phyloP scores from a whole-genome alignment of 495 filamentous ascomycete genomes.

The Cetradonia linearis region DNA sequence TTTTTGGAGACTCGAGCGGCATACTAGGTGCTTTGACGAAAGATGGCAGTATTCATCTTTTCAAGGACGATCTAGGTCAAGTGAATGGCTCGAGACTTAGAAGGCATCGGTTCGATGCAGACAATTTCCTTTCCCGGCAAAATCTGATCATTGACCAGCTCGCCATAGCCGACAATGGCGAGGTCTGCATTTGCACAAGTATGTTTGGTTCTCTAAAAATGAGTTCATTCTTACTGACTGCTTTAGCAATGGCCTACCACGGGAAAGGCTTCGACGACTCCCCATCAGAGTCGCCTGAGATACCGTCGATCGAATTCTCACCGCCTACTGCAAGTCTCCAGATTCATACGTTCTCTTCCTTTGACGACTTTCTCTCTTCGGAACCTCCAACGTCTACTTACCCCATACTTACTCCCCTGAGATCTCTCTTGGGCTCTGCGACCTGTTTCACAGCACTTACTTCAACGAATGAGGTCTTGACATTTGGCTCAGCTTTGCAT shows the following conservation, averaged over 20 bases:
- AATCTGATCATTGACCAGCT: slow-evolving; percentile 11
- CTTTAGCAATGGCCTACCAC: not conserved
- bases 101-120: slow-evolving; percentile 10
- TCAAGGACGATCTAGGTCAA: not conserved
- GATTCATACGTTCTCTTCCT: slow-evolving; percentile 15
- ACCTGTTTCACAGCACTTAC: slow-evolving; percentile 45
- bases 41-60: slow-evolving; percentile 15
- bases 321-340: slow-evolving; percentile 8
- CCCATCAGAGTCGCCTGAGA: not conserved
- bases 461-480: slow-evolving; percentile 40
- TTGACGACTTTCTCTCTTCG: slow-evolving; percentile 9
- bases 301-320: slow-evolving; percentile 1
- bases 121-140: slow-evolving; percentile 11
- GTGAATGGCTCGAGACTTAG: not conserved
- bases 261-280: not conserved
- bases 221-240: not conserved
- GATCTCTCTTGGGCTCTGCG: slow-evolving; percentile 41
- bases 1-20: slow-evolving; percentile 23
- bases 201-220: not conserved
- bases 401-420: slow-evolving; percentile 23
- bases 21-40: slow-evolving; percentile 19
- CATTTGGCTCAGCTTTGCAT: slow-evolving; percentile 52
- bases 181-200: slow-evolving; percentile 19
- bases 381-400: slow-evolving; percentile 18
- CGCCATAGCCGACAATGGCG: slow-evolving; percentile 21